Evolutionary conservation across 2,329 filamentous ascomycete species (phyloP), one percentile per base, ranked within the genome.

Genomic region (Immersiporthe knoxdaviesiana): DNA sequence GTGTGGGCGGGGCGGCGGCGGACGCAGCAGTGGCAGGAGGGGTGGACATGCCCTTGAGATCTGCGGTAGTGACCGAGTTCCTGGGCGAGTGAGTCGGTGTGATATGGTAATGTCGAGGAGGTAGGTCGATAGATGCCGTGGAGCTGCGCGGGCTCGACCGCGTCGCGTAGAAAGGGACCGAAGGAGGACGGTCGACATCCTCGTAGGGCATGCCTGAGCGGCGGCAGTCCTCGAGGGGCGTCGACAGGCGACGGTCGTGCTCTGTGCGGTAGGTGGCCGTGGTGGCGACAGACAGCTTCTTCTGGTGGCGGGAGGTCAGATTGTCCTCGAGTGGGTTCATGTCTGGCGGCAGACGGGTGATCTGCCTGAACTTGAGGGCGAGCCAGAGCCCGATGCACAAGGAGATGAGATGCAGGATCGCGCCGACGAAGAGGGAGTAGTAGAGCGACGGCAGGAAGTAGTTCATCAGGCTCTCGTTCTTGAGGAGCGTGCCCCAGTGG

Each of bases 281-380:
- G 2, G 83, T 87, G 4, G 82, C 80, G 37, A 87, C 75, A 1
- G 86, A 88, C 1, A 85, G 86, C 78, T 87, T 88, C 83, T 94
- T 94, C 80, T 97, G 93, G 68, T 80, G 82, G 32, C 90, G 88
- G 14, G 92, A 90, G 1, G 94, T 97, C 69, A 97, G 82, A 75
- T 95, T 90, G 73, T 92, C 89, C 77, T 97, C 94, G 18, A 98
- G 84, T 1, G 95, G 95, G 77, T 98, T 98, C 92, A 97, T 93
- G 76, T 98, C 95, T 0, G 95, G 94, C 7, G 95, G 95, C 78
- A 97, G 86, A 27, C 85, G 84, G 6, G 90, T 85, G 75, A 98
- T 97, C 76, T 92, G 91, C 54, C 90, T 88, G 87, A 97, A 98
- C 74, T 91, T 87, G 65, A 92, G 78, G 21, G 89, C 88, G 35